Conservation (phyloP, 179 eudicot genomes). For the Beta lomatogona region DNA sequence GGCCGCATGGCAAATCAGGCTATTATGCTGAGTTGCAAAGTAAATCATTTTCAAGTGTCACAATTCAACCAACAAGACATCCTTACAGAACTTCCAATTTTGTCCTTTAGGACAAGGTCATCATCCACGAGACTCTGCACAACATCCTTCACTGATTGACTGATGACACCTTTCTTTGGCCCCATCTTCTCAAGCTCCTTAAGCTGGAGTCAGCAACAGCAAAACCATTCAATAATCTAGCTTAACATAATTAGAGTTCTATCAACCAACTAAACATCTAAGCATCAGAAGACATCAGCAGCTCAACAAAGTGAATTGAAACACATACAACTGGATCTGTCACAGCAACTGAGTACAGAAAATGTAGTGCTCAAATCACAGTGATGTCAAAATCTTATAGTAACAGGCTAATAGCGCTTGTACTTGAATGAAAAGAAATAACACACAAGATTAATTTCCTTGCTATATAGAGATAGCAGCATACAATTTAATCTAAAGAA, state of each 20-base stretch:
- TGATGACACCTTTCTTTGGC: constrained; percentile 95
- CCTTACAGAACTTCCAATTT: constrained; percentile 95
- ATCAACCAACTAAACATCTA: neutral
- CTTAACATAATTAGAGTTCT: neutral
- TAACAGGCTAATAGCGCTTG: neutral
- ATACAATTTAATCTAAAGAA: neutral
- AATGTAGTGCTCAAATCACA: constrained; percentile 5
- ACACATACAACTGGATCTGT: too few relatives aligned
- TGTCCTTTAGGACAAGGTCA: constrained; percentile 94
- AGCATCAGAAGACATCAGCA: neutral
- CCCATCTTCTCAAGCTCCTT: constrained; percentile 99
- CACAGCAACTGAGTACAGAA: neutral
- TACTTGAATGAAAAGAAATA: neutral
- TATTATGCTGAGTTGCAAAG: constrained; percentile 13
- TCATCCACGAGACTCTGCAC: constrained; percentile 95
- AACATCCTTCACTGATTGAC: constrained; percentile 96
- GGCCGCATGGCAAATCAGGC: constrained; percentile 9
- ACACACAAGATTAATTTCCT: neutral
- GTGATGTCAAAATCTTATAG: neutral
- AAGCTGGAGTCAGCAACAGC: constrained; percentile 51
- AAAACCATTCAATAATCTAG: constrained; percentile 8
- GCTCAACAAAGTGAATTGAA: neutral
- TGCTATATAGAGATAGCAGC: neutral
- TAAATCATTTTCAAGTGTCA: constrained; percentile 19
- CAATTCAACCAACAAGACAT: constrained; percentile 12